Base-by-base conservation (phyloP, 371 early-diverging fungal genomes). In the Mucor velutinosus region DNA sequence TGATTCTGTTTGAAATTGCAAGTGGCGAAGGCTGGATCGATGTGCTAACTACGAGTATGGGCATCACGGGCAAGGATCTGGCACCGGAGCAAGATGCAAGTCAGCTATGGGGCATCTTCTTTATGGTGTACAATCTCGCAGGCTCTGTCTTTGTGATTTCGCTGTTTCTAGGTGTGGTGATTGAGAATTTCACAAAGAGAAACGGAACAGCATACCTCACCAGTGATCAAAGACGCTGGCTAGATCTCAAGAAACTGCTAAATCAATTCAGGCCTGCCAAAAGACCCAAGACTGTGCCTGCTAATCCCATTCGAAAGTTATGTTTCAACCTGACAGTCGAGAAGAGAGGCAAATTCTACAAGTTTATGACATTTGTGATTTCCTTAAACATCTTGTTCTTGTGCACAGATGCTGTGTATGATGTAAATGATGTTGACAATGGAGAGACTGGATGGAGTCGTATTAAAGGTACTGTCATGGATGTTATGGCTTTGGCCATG, bases 11-110 rank as follows among this genome's bases (percentile, higher is more conserved):
- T 51, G 89, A 89, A 64, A 87, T 88, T 74, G 78, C 86, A 1
- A 89, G 89, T 25, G 89, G 90, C 49, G 92, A 92, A 71, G 90
- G 90, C 5, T 92, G 92, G 92, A 76, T 84, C 3, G 87, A 88
- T 62, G 90, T 90, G 3, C 73, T 90, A 79, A 69, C 76, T 5
- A 78, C 83, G 0, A 82, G 87, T 41, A 89, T 91, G 82, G 68
- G 78, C 32, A 76, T 89, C 4, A 73, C 65, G 0, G 86, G 87
- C n/a, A 73, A 75, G n/a, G 86, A 87, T 47, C 60, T 71, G n/a
- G 74, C 77, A 39, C 78, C 81, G 2, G 56, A 75, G 29, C 73
- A 70, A 61, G 85, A 89, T 57, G 77, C 79, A 1, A 83, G 86
- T 21, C 87, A 88, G 37, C 76, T 81, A 49, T 79, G 85, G 64